These are phyloP conservation scores for Leptographium flavum DNA, from an alignment of 2,329 filamentous ascomycete genomes.

Conservation along the genomic window DNA sequence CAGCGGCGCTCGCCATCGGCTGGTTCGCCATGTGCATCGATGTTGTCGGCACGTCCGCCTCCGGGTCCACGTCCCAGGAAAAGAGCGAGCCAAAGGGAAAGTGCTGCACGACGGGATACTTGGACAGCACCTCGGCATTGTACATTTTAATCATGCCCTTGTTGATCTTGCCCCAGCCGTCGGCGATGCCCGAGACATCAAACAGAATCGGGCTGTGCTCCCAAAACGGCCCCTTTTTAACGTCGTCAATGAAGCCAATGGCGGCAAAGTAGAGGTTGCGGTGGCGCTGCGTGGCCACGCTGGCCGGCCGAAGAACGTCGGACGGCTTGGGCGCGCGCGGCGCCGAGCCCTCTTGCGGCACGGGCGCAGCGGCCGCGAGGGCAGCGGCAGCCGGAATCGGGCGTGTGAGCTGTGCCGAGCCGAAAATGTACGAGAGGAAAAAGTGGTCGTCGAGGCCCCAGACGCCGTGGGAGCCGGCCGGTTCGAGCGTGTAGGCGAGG, in stretches of 20 bases:
- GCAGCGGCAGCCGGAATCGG: slow-evolving; percentile 45
- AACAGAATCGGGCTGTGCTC: slow-evolving; percentile 89
- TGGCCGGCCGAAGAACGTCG: slow-evolving; percentile 49
- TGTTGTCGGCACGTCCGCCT: slow-evolving; percentile 31
- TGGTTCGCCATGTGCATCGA: slow-evolving; percentile 46
- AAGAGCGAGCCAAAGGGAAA: slow-evolving; percentile 76
- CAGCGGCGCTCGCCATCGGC: slow-evolving; percentile 18
- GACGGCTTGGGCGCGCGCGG: slow-evolving; percentile 55
- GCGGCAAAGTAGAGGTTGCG: slow-evolving; percentile 87
- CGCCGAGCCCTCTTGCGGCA: slow-evolving; percentile 68
- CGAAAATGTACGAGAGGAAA: slow-evolving; percentile 88
- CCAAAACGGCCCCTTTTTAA: slow-evolving; percentile 95
- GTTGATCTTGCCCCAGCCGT: slow-evolving; percentile 98
- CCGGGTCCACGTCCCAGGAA: slow-evolving; percentile 56
- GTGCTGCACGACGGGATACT: slow-evolving; percentile 98
- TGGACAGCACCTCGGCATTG: slow-evolving; percentile 86
- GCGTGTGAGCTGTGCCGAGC: slow-evolving; percentile 76
- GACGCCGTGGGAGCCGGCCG: slow-evolving; percentile 89
- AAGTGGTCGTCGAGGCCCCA: slow-evolving; percentile 98
- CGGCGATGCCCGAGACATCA: slow-evolving; percentile 81
- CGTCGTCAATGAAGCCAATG: slow-evolving; percentile 92
- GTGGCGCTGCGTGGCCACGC: slow-evolving; percentile 50
- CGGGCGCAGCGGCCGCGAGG: slow-evolving; percentile 33
- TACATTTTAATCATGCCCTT: slow-evolving; percentile 99
- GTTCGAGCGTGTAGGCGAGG: slow-evolving; percentile 81